phyloP scores from a whole-genome alignment of 208 protist species.

The Leishmania mexicana region DNA sequence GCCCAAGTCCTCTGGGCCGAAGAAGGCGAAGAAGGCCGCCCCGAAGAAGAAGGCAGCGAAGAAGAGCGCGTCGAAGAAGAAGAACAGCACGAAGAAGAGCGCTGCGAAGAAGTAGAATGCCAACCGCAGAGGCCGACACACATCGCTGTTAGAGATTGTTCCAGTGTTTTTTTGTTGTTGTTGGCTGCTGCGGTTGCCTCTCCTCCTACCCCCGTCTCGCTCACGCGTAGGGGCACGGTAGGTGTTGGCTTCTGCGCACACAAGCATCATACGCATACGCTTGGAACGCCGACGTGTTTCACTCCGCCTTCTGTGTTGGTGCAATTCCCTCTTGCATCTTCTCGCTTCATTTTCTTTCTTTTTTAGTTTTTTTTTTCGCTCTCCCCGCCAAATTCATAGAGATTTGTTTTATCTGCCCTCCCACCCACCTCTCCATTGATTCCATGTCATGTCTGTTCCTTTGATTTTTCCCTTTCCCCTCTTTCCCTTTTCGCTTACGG shows the following conservation, averaged over 20 bases:
- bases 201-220: neutral
- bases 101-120: constrained; percentile 15
- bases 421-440: neutral
- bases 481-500: neutral
- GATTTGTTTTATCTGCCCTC: neutral
- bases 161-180: neutral
- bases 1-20: constrained; percentile 29
- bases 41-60: constrained; percentile 29
- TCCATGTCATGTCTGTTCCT: neutral
- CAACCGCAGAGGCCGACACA: neutral
- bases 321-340: constrained; percentile 1
- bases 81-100: neutral
- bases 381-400: neutral
- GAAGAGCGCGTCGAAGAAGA: constrained; percentile 27
- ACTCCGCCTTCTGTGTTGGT: constrained; percentile 5
- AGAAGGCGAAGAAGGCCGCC: constrained; percentile 35
- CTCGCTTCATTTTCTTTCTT: constrained; percentile 2
- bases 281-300: neutral
- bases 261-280: neutral
- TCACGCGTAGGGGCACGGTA: neutral
- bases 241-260: neutral
- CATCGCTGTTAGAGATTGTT: neutral
- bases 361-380: neutral
- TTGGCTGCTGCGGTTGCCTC: neutral
- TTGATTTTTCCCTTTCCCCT: neutral